A percentile compares a stretch with the other conserved stretches of the same genome.
Conservation (phyloP, 1,139 yeast species). For the Debaryomyces nepalensis region DNA sequence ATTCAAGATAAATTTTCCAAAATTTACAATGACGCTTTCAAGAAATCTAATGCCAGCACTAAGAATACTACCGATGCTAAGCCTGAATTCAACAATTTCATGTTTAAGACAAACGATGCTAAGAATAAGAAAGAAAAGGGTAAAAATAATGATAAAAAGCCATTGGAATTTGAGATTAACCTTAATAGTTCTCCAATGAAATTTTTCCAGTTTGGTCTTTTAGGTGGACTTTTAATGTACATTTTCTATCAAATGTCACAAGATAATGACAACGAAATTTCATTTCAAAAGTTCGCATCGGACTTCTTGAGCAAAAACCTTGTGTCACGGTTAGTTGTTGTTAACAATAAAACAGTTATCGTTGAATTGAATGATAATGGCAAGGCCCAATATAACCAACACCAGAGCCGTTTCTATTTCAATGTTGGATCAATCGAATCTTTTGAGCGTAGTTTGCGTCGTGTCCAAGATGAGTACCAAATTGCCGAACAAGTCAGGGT, state of each 20-base stretch:
- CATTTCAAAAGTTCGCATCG: slow-evolving; percentile 51
- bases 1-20: slow-evolving; percentile 22
- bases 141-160: slow-evolving; percentile 17
- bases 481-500: slow-evolving; percentile 69
- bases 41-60: slow-evolving; percentile 7
- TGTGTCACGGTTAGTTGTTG: slow-evolving; percentile 42
- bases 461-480: slow-evolving; percentile 70
- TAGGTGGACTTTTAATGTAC: slow-evolving; percentile 32
- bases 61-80: slow-evolving; percentile 9
- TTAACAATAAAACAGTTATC: slow-evolving; percentile 44
- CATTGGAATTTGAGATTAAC: slow-evolving; percentile 31
- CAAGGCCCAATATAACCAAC: slow-evolving; percentile 28
- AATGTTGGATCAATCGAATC: slow-evolving; percentile 89
- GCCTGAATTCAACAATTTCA: slow-evolving; percentile 15
- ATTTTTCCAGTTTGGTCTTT: slow-evolving; percentile 37
- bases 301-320: slow-evolving; percentile 45
- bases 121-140: slow-evolving; percentile 17
- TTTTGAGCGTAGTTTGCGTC: slow-evolving; percentile 84
- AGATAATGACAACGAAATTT: slow-evolving; percentile 37
- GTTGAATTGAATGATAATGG: slow-evolving; percentile 48
- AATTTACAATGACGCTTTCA: slow-evolving; percentile 20
- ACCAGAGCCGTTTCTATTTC: slow-evolving; percentile 46
- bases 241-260: slow-evolving; percentile 22
- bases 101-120: slow-evolving; percentile 15
- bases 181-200: slow-evolving; percentile 31